Base-by-base conservation (phyloP, 768 basidiomycete species). In the Lentinula raphanica region DNA sequence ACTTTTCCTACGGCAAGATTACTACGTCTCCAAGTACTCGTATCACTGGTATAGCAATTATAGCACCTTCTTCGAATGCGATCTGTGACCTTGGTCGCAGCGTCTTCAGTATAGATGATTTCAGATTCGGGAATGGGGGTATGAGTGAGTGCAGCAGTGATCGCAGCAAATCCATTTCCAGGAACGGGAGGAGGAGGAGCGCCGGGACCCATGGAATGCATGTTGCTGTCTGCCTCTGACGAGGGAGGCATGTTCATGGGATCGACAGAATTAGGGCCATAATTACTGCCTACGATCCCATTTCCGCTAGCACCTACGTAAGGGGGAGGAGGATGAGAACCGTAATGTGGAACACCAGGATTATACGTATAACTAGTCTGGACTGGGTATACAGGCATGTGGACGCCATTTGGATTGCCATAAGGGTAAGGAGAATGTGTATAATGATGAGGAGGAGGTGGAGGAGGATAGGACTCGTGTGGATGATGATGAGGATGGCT, bases 31-130 rank as follows among this genome's bases (percentile, higher is more conserved):
- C 90, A 92, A 23, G 89, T 91, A 49, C 85, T 86, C 29, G 90
- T 91, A 62, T 92, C 90, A 17, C 90, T 90, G 21, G 89, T 91
- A 68, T 85, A 86, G 70, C 90, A 92, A 68, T 92, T 92, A 79
- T 87, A 90, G 70, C 90, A 92, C 45, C 88, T 75, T 36, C 90
- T 72, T 25, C 90, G 79, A 49, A 92, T 86, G 39, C 88, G 79
- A 67, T 90, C 87, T 66, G 83, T 86, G 58, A 91, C 76, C 71
- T 92, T 92, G 0, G 88, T 90, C 0, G 88, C 81, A 0, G 90
- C 90, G 63, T 92, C 90, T 69, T 90, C 87, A 1, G 90, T 91
- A 69, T 86, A 76, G 15, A 38, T 36, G 36, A 53, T 53, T 39
- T 53, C 51, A 25, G 51, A 53, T 53, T 53, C 51, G 7, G 51